Evolutionary conservation across 83 land plant species (phyloP), one percentile per base, ranked within the genome.

Genomic region (Thuja plicata): DNA sequence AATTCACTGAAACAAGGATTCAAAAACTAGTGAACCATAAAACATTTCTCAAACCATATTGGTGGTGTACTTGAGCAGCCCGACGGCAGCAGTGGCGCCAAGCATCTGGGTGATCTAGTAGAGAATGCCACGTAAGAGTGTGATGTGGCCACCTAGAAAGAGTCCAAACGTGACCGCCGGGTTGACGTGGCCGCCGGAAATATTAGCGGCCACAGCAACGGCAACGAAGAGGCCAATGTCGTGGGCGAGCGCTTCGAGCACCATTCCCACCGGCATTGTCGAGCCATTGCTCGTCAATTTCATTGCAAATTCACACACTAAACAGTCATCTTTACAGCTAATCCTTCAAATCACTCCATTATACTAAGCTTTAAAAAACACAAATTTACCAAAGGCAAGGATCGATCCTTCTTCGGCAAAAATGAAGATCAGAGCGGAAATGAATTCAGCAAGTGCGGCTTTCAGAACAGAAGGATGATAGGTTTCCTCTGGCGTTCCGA

Each of bases 371-470:
- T 71, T 27, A 5, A 48, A 73, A 4, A 19, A 60, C 3, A 2
- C 12, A n/a, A n/a, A 71, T 7, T 86, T 87, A 92, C 92, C 78
- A 91, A 89, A 95, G n/a, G 98, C 92, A 90, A 96, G 91, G 83
- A 90, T 93, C 62, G 96, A 93, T 52, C 98, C 98, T 81, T 92
- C 89, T 41, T 96, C 98, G 90, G 96, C 94, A 88, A 96, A 95
- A 45, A 95, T 96, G 85, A 96, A 96, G 90, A 96, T 91, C 90
- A 96, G 90, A 50, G 90, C 87, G 73, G 92, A 90, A 85, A 95
- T 88, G 92, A 95, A 95, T 92, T 96, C 98, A 15, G 98, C 98
- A 73, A 96, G 73, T 16, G 94, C 96, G 38, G 95, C 96, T 80
- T 90, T 95, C 66, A 94, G 91, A 19, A 95, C 91, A 15, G 92